Evolutionary conservation across 106 monocot species (phyloP), one percentile per base, ranked within the genome.

Genomic region (Allium fistulosum): DNA sequence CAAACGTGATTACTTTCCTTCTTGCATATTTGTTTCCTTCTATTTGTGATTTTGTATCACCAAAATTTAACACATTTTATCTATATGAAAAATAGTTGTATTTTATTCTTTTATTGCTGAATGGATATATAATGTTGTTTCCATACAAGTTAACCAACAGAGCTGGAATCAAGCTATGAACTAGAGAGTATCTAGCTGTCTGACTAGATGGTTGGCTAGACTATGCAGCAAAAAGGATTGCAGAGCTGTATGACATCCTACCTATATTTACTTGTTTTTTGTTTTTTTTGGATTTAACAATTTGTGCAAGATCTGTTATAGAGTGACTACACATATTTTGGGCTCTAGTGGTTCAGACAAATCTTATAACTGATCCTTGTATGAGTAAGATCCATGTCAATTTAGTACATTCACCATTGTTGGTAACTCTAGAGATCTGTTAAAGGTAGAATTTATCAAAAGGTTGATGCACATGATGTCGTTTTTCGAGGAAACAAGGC

Each of bases 401-500:
- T 97, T 97, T 70, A 76, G 51, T 62, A 84, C 86, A 75, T 97
- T 92, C 76, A 92, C 97, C 8, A 92, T 97, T 74, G 92, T 97
- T 79, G 97, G 97, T 10, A 97, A 97, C 80, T 97, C 97, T 9
- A 91, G 97, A 4, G 97, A 97, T 84, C 88, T 97, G 65, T 71
- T 97, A 63, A 92, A 97, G 73, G 92, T 89, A 48, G 97, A 97
- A 62, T 97, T 97, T 85, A 92, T 14, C 53, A 73, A 79, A 92
- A 97, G 67, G 92, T 97, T 77, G 97, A 97, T 76, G 82, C 61
- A 55, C 97, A 97, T 87, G 97, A 97, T 81, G 97, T 86, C 48
- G 97, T 97, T 12, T n/a, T 97, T 77, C 77, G 97, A 46, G 97
- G 92, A 58, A 97, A 97, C 75, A 92, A 97, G 58, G 97, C 97